These are phyloP conservation scores for Puccinia coronata DNA, from an alignment of 1,284 basidiomycete species.

Conservation along the genomic window DNA sequence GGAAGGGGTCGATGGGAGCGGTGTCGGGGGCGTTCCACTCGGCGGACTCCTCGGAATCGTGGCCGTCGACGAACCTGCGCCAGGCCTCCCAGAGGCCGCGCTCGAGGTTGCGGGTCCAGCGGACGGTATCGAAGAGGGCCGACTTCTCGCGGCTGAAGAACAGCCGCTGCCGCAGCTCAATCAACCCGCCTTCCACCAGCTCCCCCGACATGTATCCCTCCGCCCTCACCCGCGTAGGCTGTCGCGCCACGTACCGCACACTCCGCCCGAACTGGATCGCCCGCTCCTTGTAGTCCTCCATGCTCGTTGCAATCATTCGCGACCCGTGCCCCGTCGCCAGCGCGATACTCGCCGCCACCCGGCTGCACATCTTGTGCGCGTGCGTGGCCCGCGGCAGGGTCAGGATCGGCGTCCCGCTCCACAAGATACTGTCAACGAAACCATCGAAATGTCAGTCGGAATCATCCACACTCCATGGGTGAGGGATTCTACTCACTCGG, in stretches of 20 bases:
- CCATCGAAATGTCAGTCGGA: not conserved
- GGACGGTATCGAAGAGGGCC: constrained; percentile 66
- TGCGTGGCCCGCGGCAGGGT: constrained; percentile 64
- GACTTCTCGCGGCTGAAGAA: constrained; percentile 63
- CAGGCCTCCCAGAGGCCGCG: constrained; percentile 64
- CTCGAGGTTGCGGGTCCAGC: constrained; percentile 66
- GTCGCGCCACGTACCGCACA: constrained; percentile 58
- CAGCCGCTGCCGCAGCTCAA: constrained; percentile 62
- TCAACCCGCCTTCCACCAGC: constrained; percentile 59
- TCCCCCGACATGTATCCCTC: constrained; percentile 51
- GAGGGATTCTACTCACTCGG: constrained; percentile 61
- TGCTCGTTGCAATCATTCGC: constrained; percentile 64
- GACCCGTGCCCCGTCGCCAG: constrained; percentile 66
- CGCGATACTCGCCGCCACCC: constrained; percentile 67
- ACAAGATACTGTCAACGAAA: constrained; percentile 61
- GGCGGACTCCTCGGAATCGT: constrained; percentile 61
- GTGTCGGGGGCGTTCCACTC: too few relatives aligned
- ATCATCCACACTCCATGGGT: not conserved
- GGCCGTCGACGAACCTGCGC: constrained; percentile 65
- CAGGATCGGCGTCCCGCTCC: constrained; percentile 67
- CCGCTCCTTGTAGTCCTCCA: constrained; percentile 65
- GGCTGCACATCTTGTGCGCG: constrained; percentile 67
- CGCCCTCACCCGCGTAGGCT: constrained; percentile 52
- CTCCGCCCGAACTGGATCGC: constrained; percentile 63
- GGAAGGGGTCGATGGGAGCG: not conserved